Percentiles rank a stretch among this genome's conserved stretches.
Conservation (phyloP, 2,329 filamentous ascomycete genomes). For the Gaeumannomyces sp. region DNA sequence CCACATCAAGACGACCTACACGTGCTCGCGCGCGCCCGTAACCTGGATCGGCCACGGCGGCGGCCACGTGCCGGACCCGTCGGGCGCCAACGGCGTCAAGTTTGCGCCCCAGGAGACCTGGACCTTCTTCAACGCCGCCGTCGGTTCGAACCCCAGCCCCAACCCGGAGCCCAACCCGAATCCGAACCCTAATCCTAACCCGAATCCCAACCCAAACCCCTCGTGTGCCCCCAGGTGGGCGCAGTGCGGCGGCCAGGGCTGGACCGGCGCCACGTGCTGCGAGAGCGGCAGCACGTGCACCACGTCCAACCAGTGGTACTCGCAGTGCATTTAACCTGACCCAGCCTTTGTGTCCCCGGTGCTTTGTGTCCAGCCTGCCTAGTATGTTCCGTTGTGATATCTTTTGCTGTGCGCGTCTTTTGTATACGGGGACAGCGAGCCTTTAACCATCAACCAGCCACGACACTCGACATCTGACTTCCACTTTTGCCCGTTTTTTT, state of each 20-base stretch:
- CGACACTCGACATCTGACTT: no score
- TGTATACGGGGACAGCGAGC: no score
- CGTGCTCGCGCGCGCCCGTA: slow-evolving; percentile 25
- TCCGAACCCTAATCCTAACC: background rate
- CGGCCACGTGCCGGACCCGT: slow-evolving; percentile 16
- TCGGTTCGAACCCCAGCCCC: background rate
- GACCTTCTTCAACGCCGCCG: slow-evolving; percentile 7
- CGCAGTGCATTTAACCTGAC: slow-evolving; percentile 2
- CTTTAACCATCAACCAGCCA: no score
- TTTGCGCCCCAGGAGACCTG: slow-evolving; percentile 2
- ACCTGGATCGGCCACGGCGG: slow-evolving; percentile 28
- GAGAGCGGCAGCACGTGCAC: slow-evolving; percentile 5
- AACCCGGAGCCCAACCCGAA: slow-evolving; percentile 2
- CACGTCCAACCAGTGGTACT: slow-evolving; percentile 4
- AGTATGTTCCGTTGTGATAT: no score
- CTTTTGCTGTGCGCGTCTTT: no score
- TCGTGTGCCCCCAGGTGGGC: slow-evolving; percentile 10
- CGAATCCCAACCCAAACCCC: background rate
- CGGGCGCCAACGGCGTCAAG: background rate
- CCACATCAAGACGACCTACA: slow-evolving; percentile 19
- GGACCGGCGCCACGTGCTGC: slow-evolving; percentile 10
- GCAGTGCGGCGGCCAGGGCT: slow-evolving; percentile 12
- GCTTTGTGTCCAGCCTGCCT: no score
- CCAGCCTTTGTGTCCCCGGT: no score
- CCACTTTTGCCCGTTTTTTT: no score